A percentile compares a stretch with the other conserved stretches of the same genome.
Evolutionary conservation across 495 filamentous ascomycete genomes (phyloP).

Genomic region (Neohortaea acidophila): DNA sequence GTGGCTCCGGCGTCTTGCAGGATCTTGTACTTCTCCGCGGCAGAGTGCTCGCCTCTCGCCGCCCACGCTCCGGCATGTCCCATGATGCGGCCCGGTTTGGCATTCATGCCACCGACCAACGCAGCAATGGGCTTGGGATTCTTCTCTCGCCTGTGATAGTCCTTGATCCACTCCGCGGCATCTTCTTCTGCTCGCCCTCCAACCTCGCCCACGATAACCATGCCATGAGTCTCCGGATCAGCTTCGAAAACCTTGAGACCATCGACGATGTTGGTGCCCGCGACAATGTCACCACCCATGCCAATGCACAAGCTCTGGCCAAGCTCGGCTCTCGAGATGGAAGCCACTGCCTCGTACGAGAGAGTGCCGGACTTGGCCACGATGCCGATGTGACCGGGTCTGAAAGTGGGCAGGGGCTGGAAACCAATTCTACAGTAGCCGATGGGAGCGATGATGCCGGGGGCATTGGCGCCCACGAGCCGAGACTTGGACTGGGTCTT

Average conservation of each 20-base stretch:
- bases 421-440: constrained; percentile 77
- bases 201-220: constrained; percentile 99
- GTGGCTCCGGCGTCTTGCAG: constrained; percentile 56
- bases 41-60: constrained; percentile 49
- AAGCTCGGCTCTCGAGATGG: constrained; percentile 63
- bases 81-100: constrained; percentile 58
- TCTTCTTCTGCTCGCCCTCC: constrained; percentile 85
- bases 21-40: constrained; percentile 48
- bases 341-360: constrained; percentile 77
- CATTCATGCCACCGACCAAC: constrained; percentile 54
- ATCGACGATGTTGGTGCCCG: constrained; percentile 70
- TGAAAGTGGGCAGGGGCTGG: constrained; percentile 64
- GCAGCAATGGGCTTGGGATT: constrained; percentile 76
- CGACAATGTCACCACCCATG: constrained; percentile 73
- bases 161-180: constrained; percentile 63
- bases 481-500: constrained; percentile 66
- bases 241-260: constrained; percentile 57
- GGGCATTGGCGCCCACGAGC: constrained; percentile 73
- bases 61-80: constrained; percentile 77
- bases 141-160: constrained; percentile 41
- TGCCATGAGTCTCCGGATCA: constrained; percentile 73
- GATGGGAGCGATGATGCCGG: constrained; percentile 73
- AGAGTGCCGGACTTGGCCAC: constrained; percentile 79
- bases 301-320: constrained; percentile 79
- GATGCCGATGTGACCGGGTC: constrained; percentile 62